These are phyloP conservation scores for Avena insularis DNA, from an alignment of 176 grass and related monocot species.

Conservation along the genomic window DNA sequence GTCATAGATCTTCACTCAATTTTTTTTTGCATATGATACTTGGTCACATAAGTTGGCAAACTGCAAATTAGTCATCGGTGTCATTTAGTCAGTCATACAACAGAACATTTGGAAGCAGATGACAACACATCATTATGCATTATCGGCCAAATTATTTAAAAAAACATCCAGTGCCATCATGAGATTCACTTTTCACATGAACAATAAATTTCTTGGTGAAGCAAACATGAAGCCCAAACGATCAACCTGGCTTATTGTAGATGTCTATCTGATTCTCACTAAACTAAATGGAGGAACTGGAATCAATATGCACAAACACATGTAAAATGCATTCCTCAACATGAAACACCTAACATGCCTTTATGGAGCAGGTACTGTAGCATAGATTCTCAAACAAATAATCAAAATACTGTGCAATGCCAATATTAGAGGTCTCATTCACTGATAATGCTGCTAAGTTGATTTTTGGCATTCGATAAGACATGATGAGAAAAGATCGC, in stretches of 20 bases:
- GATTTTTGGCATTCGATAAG: slow-evolving; percentile 6
- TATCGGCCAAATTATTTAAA: not conserved
- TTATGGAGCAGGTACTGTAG: not conserved
- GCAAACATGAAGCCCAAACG: slow-evolving; percentile 1
- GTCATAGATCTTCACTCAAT: not conserved
- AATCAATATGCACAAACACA: not conserved
- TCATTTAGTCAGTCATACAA: not conserved
- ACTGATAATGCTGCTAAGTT: not conserved
- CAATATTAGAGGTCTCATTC: slow-evolving; percentile 9
- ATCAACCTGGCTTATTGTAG: not conserved
- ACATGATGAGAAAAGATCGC: not conserved
- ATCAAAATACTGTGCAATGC: not conserved
- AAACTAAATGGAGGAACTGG: slow-evolving; percentile 21
- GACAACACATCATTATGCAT: not conserved
- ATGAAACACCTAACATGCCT: not conserved
- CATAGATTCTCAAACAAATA: not conserved
- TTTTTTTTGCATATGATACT: not conserved
- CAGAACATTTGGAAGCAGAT: not conserved
- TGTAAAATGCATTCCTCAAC: slow-evolving; percentile 19
- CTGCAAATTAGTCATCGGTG: not conserved
- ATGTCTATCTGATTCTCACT: slow-evolving; percentile 6
- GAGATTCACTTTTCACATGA: slow-evolving; percentile 11
- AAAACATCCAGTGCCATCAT: not conserved
- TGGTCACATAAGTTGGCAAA: not conserved
- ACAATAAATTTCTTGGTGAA: not conserved